These are phyloP conservation scores for Eimeria tenella DNA, from an alignment of 169 alveolate species.

Conservation along the genomic window DNA sequence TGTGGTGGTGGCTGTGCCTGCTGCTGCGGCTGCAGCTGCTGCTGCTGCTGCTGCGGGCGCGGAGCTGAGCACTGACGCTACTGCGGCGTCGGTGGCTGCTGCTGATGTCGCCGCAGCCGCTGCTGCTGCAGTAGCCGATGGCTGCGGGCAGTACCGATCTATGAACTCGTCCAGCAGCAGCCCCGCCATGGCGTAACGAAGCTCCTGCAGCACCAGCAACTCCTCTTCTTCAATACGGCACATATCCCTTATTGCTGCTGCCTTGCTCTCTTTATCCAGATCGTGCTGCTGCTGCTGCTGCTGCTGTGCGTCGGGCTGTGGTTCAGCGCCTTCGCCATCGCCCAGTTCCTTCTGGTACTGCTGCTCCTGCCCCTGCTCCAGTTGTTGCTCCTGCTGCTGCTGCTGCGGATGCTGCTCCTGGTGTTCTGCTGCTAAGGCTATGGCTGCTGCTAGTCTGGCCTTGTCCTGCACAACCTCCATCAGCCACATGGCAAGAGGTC, in stretches of 20 bases:
- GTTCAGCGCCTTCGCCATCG: neutral
- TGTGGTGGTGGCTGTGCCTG: neutral
- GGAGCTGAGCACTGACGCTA: neutral
- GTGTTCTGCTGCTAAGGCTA: conserved; percentile 16
- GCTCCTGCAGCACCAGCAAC: conserved; percentile 72
- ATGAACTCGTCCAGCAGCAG: conserved; percentile 63
- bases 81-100: neutral
- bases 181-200: conserved; percentile 57
- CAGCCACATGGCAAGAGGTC: conserved; percentile 3
- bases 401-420: conserved; percentile 52
- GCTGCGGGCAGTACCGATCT: neutral
- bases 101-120: neutral
- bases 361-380: conserved; percentile 46
- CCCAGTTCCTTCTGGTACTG: neutral
- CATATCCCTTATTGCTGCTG: neutral
- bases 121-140: conserved; percentile 12
- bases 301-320: neutral
- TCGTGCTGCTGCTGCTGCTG: conserved; percentile 5
- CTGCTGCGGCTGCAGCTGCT: conserved; percentile 13
- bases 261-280: neutral
- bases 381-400: neutral
- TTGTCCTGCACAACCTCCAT: conserved; percentile 16
- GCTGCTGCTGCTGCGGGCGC: neutral
- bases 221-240: conserved; percentile 40
- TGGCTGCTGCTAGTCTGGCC: conserved; percentile 26